Evolutionary conservation across 495 filamentous ascomycete species (phyloP), one percentile per base, ranked within the genome.

Genomic region (Penicillium pulvis): DNA sequence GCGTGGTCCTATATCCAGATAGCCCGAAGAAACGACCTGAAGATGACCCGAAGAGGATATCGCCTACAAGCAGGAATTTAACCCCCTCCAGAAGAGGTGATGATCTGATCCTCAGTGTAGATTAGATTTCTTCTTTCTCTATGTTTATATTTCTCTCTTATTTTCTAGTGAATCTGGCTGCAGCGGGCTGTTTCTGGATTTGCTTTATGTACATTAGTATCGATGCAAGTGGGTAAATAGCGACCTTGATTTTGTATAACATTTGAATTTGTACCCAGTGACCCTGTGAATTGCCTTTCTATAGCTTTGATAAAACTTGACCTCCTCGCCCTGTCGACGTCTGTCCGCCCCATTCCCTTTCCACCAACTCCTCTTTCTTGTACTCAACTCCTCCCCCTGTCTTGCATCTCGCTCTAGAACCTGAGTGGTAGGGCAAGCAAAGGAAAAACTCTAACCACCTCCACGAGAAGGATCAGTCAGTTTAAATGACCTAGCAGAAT

Each of bases 71-170:
- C 55, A 70, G 66, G 53, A 73, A 76, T 56, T 48, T 79, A 39
- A 76, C 71, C 10, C 75, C 75, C 3, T 75, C 73, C 6, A 64
- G 65, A 48, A 42, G 66, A 35, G 72, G 74, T 6, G 56, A 65
- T 16, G 74, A 77, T 57, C 58, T 79, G 60, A 73, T 75, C 28
- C 53, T 77, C 8, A 63, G 67, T 12, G 75, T 77, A 46, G 75
- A 79, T 53, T 75, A 53, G 41, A 41, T n/a, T 17, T 51, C 20
- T n/a, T 51, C 9, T 20, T 20, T 9, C 14, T 8, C 16, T 23
- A 41, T 52, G 14, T 31, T 17, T 24, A 9, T 52, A 36, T 17
- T 41, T 16, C 17, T 41, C 4, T 16, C 16, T 17, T 23, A 6
- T 1, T 3, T 39, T 52, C 16, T 17, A 24, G 19, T 52, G 28